Base-by-base conservation (phyloP, 2,329 filamentous ascomycete genomes). In the Fusarium clavum region DNA sequence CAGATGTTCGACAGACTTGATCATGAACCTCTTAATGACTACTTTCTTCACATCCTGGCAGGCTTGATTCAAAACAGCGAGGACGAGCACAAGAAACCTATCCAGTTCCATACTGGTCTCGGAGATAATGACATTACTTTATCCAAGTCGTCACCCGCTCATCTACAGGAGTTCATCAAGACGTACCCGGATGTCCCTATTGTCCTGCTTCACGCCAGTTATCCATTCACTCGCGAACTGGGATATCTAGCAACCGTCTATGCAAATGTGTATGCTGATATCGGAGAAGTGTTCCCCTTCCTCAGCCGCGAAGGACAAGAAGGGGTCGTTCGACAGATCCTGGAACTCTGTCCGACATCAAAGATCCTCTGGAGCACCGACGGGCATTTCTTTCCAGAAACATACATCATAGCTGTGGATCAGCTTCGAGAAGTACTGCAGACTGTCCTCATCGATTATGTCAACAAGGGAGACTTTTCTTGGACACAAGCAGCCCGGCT, bases 41-140 rank as follows among this genome's bases (percentile, higher is more conserved):
- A 89, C 64, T 79, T 95, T 5, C 88, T 96, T 3, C 86, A 91
- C 57, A 83, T 85, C 30, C 85, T 89, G 0, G 88, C 93, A 9
- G 82, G 85, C 47, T 77, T 89, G 29, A 85, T 95, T 54, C 79
- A 82, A 11, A 80, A 83, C 40, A 79, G 81, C 32, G 78, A 77
- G 20, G 77, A 77, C 5, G 79, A 80, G 3, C 72, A 79, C 61
- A 87, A 87, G 60, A 96, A 95, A 76, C 92, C 93, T 0, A 82
- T 97, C 14, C 93, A 97, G 75, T 92, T 97, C 69, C 93, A 97
- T 74, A 96, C 92, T 0, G 93, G 93, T 0, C 84, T 96, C 1
- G 93, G 93, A 1, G 93, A 96, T 75, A 92, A 90, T 70, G 93
- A 96, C 73, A 91, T 96, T 53, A 87, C 84, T 7, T 82, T 97